phyloP scores from a whole-genome alignment of 2,329 filamentous ascomycete genomes.

The Diaporthe sp. region DNA sequence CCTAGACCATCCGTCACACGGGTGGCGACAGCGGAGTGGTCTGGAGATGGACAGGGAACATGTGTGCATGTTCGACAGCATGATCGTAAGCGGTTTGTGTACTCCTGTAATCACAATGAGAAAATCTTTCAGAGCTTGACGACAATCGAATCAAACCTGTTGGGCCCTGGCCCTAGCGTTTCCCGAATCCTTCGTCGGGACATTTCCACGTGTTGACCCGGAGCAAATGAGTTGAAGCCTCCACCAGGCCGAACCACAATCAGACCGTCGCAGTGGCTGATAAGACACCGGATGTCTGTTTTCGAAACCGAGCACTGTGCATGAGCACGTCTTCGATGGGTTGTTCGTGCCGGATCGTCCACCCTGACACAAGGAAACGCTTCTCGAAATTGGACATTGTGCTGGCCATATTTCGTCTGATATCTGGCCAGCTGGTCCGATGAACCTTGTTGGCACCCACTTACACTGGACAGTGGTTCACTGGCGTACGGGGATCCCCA shows the following conservation, averaged over 20 bases:
- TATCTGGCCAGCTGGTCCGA: conserved; percentile 14
- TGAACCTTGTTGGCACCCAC: conserved; percentile 25
- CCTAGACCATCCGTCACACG: conserved; percentile 14
- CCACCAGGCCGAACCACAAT: conserved; percentile 5
- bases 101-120: neutral
- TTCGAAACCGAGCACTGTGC: neutral
- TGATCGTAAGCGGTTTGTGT: neutral
- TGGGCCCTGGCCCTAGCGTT: neutral
- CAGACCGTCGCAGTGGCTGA: neutral
- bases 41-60: neutral
- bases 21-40: conserved; percentile 14
- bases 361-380: neutral
- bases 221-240: neutral
- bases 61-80: conserved; percentile 1
- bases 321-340: neutral
- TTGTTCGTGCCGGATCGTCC: conserved; percentile 1
- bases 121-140: neutral
- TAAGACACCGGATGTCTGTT: neutral
- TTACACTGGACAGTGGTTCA: conserved; percentile 4
- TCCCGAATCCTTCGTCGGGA: conserved; percentile 12
- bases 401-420: conserved; percentile 24
- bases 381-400: neutral
- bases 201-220: conserved; percentile 17
- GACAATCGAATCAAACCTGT: conserved; percentile 3
- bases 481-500: conserved; percentile 22